Evolutionary conservation across 2,329 filamentous ascomycete species (phyloP).

Genomic region (Fusarium udum): DNA sequence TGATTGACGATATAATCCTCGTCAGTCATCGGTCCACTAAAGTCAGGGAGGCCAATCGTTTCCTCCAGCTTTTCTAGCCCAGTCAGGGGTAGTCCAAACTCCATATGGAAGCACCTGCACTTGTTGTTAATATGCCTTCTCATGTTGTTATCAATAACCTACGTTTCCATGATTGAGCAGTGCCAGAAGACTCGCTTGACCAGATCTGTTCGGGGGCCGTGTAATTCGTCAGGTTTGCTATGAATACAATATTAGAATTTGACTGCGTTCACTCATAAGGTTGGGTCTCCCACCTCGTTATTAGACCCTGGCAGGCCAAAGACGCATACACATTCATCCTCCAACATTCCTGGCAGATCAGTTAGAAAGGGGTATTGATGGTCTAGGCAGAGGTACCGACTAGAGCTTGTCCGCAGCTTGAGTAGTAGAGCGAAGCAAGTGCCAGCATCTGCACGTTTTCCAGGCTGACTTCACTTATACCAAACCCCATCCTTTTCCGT

Average conservation of each 20-base stretch:
- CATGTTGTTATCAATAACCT: background rate
- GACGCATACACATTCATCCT: constrained; percentile 65
- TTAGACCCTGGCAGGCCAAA: constrained; percentile 64
- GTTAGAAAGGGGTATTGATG: background rate
- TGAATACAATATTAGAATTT: constrained; percentile 8
- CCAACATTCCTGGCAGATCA: constrained; percentile 64
- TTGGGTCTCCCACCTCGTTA: constrained; percentile 57
- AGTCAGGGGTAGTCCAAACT: constrained; percentile 66
- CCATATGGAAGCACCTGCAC: constrained; percentile 63
- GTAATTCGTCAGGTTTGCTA: constrained; percentile 39
- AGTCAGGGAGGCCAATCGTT: constrained; percentile 64
- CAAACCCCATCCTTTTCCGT: constrained; percentile 66
- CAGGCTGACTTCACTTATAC: constrained; percentile 62
- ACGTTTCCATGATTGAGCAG: constrained; percentile 44
- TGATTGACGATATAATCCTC: constrained; percentile 60
- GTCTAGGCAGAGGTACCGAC: constrained; percentile 48
- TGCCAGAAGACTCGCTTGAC: constrained; percentile 43
- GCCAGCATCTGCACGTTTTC: constrained; percentile 69
- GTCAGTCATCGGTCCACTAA: constrained; percentile 58
- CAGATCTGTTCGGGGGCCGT: constrained; percentile 39
- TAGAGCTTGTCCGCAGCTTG: constrained; percentile 60
- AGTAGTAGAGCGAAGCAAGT: constrained; percentile 65
- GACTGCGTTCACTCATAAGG: background rate
- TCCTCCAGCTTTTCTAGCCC: constrained; percentile 63
- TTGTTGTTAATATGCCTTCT: constrained; percentile 15